Evolutionary conservation across 441 rosid genomes (phyloP), one percentile per base, ranked within the genome.

Genomic region (Macaranga tanarius): DNA sequence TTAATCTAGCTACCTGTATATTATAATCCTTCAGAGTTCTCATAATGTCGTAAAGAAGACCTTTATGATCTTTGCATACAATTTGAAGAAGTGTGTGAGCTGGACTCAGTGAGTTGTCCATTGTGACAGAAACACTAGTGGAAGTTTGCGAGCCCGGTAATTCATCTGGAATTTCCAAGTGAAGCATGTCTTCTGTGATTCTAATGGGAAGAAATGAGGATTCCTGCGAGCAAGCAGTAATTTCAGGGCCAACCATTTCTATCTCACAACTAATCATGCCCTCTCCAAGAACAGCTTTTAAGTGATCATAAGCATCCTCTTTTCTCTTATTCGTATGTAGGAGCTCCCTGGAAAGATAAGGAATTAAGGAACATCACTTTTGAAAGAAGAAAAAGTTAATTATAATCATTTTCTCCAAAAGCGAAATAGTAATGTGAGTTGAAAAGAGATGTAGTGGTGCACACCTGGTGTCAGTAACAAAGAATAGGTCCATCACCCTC

Each of bases 21-120:
- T 89, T 92, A 79, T 84, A 94, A 79, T 94, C 97, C 80, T 94
- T 92, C 59, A 94, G 82, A 62, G 97, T 94, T 78, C 99, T 84
- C 94, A 90, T 90, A 69, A 92, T 85, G 80, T 94, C 99, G 20
- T 88, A 92, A 17, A 92, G 88, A 76, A 92, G 94, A 40, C 95
- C 97, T 81, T 95, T 95, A 81, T 86, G 99, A 77, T 90, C 94
- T 79, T 77, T 90, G 82, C 99, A 94, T 73, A 73, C 76, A 54
- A 95, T 88, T 79, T 92, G 97, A 59, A 95, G 83, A 28, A 95
- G 92, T 0, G 99, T 92, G 77, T 92, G 99, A 64, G 82, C 87
- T 26, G 89, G 92, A 77, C 99, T 92, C 62, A 92, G 76, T 1
- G 84, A 77, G 85, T 94, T 92, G 86, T 94, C 99, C 64, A 92